Conservation (phyloP, 1,139 yeast genomes). For the Blastobotrys capitulatus region DNA sequence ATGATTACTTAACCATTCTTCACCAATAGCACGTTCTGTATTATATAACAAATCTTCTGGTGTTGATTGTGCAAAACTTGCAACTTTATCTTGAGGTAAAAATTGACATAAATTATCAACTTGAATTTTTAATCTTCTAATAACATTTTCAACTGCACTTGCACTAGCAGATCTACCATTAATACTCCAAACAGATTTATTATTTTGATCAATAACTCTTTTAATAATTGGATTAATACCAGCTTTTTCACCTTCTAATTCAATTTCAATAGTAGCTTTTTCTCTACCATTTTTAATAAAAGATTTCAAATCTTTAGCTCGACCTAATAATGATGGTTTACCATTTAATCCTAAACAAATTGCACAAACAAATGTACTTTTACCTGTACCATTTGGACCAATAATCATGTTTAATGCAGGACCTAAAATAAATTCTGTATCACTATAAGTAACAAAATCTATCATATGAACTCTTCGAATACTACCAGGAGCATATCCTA, state of each 20-base stretch:
- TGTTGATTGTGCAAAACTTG: conserved; percentile 79
- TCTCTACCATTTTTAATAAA: conserved; percentile 73
- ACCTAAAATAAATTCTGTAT: conserved; percentile 72
- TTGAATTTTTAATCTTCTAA: conserved; percentile 63
- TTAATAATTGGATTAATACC: conserved; percentile 37
- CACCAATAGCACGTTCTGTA: conserved; percentile 77
- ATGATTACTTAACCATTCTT: conserved; percentile 48
- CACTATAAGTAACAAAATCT: conserved; percentile 79
- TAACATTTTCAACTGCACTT: conserved; percentile 41
- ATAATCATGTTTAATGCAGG: conserved; percentile 89
- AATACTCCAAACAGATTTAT: conserved; percentile 55
- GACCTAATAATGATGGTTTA: conserved; percentile 68
- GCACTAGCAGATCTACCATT: conserved; percentile 42
- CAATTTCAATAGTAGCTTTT: conserved; percentile 55
- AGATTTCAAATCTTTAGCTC: conserved; percentile 59
- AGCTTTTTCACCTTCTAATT: conserved; percentile 45
- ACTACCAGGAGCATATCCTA: conserved; percentile 48
- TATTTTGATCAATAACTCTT: conserved; percentile 37
- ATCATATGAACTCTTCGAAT: conserved; percentile 58
- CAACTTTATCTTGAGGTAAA: conserved; percentile 91
- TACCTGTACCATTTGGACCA: conserved; percentile 98
- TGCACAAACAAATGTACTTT: conserved; percentile 90
- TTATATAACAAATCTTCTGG: conserved; percentile 71
- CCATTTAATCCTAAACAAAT: conserved; percentile 89
- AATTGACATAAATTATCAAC: conserved; percentile 91